Evolutionary conservation across 805 yeast genomes (phyloP).

Genomic region (Candida ulmi): DNA sequence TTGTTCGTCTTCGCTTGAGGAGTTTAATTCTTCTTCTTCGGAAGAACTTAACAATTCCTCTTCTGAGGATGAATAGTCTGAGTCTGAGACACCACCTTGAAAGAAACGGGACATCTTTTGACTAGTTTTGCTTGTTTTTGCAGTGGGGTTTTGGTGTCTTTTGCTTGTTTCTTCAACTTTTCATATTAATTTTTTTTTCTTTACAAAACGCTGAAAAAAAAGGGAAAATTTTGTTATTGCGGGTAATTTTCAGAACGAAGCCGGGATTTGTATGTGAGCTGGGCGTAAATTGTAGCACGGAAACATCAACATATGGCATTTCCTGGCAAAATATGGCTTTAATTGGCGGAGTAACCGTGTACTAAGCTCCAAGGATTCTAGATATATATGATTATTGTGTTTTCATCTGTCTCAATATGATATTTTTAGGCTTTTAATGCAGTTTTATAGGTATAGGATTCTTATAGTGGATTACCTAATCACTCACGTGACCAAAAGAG

Average conservation of each 20-base stretch:
- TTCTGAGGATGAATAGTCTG: constrained; percentile 38
- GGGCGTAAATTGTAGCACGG: constrained; percentile 11
- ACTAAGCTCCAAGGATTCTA: too few relatives aligned
- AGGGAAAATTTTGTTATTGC: constrained; percentile 6
- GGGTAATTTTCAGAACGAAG: constrained; percentile 11
- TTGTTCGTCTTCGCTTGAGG: constrained; percentile 25
- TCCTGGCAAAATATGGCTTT: too few relatives aligned
- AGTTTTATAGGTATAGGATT: too few relatives aligned
- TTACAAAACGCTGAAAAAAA: constrained; percentile 4
- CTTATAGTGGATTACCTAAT: too few relatives aligned
- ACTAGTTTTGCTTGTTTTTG: constrained; percentile 1
- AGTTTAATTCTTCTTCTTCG: constrained; percentile 29
- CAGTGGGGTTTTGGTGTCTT: not conserved
- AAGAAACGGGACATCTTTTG: constrained; percentile 85
- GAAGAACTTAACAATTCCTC: constrained; percentile 39
- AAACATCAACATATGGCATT: too few relatives aligned
- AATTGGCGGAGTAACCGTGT: too few relatives aligned
- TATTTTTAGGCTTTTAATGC: too few relatives aligned
- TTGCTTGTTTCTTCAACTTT: constrained; percentile 10
- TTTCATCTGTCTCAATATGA: too few relatives aligned
- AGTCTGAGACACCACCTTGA: constrained; percentile 42
- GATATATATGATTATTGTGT: too few relatives aligned
- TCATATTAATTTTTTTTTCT: constrained; percentile 19
- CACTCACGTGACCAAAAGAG: too few relatives aligned
- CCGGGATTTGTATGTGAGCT: not conserved